These are phyloP conservation scores for Sonneratia alba DNA, from an alignment of 345 rosid species.

Conservation along the genomic window DNA sequence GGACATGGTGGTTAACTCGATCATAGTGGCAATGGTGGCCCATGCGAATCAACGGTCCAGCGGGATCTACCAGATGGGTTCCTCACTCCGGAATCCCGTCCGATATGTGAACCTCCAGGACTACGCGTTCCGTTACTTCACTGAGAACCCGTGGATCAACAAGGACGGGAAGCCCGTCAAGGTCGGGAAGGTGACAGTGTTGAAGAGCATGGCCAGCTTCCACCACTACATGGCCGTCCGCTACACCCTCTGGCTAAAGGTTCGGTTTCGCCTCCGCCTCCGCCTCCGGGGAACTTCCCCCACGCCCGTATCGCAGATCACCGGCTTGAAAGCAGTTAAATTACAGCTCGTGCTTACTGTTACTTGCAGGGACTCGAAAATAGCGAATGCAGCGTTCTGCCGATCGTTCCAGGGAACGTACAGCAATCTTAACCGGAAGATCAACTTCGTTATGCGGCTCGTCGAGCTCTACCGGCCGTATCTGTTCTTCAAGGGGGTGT, in stretches of 20 bases:
- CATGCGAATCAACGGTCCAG: slow-evolving; percentile 12
- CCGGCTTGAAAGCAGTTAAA: too few relatives aligned
- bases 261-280: slow-evolving; percentile 1
- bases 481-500: slow-evolving; percentile 22
- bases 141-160: slow-evolving; percentile 61
- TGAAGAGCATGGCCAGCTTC: slow-evolving; percentile 64
- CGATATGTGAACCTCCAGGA: slow-evolving; percentile 20
- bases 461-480: slow-evolving; percentile 30
- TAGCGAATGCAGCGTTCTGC: slow-evolving; percentile 15
- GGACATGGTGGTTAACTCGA: slow-evolving; percentile 38
- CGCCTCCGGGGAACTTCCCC: too few relatives aligned
- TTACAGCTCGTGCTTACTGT: too few relatives aligned
- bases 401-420: slow-evolving; percentile 7
- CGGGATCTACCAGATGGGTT: slow-evolving; percentile 57
- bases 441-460: slow-evolving; percentile 22
- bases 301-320: too few relatives aligned
- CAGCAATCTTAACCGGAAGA: slow-evolving; percentile 9
- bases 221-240: slow-evolving; percentile 59
- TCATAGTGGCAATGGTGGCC: slow-evolving; percentile 29
- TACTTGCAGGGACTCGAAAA: slow-evolving; percentile 10
- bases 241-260: slow-evolving; percentile 58
- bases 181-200: slow-evolving; percentile 37
- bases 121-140: slow-evolving; percentile 21
- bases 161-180: slow-evolving; percentile 69
- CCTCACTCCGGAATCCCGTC: slow-evolving; percentile 27